Evolutionary conservation across 2,329 filamentous ascomycete genomes (phyloP).

Genomic region (Paecilomyces niveus): DNA sequence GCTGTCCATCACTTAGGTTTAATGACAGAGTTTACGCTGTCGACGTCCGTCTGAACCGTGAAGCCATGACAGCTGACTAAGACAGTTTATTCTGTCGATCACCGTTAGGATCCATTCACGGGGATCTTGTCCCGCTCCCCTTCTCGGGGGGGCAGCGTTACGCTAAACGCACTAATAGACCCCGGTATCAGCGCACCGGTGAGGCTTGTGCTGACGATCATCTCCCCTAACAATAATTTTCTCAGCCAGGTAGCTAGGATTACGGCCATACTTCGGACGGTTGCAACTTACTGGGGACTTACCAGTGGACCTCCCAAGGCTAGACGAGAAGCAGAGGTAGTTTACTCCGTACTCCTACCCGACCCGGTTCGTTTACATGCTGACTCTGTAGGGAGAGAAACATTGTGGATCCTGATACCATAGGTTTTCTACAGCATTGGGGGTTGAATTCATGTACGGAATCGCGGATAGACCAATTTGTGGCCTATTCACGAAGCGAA

Average conservation of each 20-base stretch:
- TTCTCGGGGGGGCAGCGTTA: background rate
- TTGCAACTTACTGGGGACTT: background rate
- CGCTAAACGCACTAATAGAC: background rate
- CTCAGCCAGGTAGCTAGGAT: background rate
- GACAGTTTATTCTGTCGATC: slow-evolving; percentile 8
- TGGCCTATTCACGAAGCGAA: background rate
- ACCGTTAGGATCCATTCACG: background rate
- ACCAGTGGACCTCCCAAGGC: background rate
- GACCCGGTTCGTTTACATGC: too few species aligned
- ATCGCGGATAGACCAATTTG: background rate
- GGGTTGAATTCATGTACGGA: background rate
- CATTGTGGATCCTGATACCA: too few species aligned
- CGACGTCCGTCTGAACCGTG: background rate
- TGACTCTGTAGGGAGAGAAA: too few species aligned
- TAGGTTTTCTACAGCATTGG: too few species aligned
- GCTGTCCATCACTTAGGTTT: background rate
- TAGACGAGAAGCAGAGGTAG: too few species aligned
- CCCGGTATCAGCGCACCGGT: background rate
- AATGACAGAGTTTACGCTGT: background rate
- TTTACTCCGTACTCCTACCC: too few species aligned
- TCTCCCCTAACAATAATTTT: background rate
- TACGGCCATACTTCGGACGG: background rate
- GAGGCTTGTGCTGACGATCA: background rate
- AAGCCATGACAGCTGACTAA: slow-evolving; percentile 6
- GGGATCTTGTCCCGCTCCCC: background rate